Conservation (phyloP, 306 rosid species). For the Trichosanthes cucumerina region DNA sequence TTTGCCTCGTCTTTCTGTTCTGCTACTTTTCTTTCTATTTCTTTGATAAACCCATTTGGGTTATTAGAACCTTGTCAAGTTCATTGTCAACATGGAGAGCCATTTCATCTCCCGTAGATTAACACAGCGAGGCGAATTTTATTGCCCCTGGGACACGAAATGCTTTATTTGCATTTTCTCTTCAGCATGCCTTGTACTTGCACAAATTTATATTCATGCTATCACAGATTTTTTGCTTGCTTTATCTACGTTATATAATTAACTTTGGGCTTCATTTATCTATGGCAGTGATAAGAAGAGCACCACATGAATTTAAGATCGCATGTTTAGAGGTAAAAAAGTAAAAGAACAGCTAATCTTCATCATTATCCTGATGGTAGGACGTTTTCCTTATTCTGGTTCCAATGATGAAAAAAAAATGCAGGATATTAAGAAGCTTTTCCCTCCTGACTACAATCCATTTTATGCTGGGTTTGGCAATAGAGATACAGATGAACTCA, state of each 20-base stretch:
- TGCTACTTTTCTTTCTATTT: neutral
- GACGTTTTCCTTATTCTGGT: neutral
- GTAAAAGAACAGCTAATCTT: neutral
- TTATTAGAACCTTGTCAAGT: neutral
- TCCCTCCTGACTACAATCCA: slow-evolving; percentile 89
- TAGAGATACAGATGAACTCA: slow-evolving; percentile 93
- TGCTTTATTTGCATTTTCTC: neutral
- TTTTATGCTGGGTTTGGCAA: slow-evolving; percentile 97
- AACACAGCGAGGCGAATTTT: neutral
- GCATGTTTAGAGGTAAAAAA: slow-evolving; percentile 85
- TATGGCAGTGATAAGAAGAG: slow-evolving; percentile 79
- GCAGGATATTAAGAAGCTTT: slow-evolving; percentile 82
- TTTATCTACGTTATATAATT: neutral
- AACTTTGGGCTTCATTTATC: neutral
- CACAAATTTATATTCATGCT: neutral
- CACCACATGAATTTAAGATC: slow-evolving; percentile 97
- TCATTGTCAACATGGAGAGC: neutral
- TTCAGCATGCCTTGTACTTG: neutral
- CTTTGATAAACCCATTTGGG: neutral
- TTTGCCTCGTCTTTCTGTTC: neutral
- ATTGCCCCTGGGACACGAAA: neutral
- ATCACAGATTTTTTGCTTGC: neutral
- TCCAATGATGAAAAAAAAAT: slow-evolving; percentile 5
- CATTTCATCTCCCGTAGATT: neutral
- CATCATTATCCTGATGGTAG: neutral